phyloP scores from a whole-genome alignment of 139 green algal species.

The Chlorella sorokiniana region DNA sequence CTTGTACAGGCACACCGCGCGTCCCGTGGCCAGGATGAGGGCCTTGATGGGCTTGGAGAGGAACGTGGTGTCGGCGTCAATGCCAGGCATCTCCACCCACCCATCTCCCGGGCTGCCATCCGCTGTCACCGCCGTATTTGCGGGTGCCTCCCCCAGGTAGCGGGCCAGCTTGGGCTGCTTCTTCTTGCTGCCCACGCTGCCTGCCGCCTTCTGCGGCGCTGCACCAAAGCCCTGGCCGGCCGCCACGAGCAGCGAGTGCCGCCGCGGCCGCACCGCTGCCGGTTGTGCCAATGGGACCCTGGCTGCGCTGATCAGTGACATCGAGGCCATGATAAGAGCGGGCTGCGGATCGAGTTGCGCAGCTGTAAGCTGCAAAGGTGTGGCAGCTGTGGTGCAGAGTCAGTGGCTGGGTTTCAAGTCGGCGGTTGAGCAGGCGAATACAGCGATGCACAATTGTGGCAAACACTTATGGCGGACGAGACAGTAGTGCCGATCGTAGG shows the following conservation, averaged over 20 bases:
- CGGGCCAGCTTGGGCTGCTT: slow-evolving; percentile 24
- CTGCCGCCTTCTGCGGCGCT: neutral
- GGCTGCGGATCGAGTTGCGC: neutral
- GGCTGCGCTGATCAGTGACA: neutral
- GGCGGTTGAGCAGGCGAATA: no score
- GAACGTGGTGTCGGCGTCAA: slow-evolving; percentile 22
- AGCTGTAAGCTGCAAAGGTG: neutral
- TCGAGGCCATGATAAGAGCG: neutral
- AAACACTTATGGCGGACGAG: no score
- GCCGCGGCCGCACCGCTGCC: neutral
- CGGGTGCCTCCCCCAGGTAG: neutral
- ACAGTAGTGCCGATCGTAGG: no score
- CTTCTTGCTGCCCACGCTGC: slow-evolving; percentile 11
- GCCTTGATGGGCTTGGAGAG: slow-evolving; percentile 51
- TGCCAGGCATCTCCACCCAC: slow-evolving; percentile 28
- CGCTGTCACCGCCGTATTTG: neutral
- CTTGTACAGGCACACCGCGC: slow-evolving; percentile 52
- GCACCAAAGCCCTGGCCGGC: slow-evolving; percentile 15
- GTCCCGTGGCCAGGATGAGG: slow-evolving; percentile 52
- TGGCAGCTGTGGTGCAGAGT: no score
- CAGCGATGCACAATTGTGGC: no score
- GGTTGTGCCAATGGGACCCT: neutral
- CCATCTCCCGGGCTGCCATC: neutral
- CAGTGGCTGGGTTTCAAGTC: no score
- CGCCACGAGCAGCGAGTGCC: neutral